Conservation (phyloP, 768 basidiomycete species). For the Dacryopinax primogenitus region DNA sequence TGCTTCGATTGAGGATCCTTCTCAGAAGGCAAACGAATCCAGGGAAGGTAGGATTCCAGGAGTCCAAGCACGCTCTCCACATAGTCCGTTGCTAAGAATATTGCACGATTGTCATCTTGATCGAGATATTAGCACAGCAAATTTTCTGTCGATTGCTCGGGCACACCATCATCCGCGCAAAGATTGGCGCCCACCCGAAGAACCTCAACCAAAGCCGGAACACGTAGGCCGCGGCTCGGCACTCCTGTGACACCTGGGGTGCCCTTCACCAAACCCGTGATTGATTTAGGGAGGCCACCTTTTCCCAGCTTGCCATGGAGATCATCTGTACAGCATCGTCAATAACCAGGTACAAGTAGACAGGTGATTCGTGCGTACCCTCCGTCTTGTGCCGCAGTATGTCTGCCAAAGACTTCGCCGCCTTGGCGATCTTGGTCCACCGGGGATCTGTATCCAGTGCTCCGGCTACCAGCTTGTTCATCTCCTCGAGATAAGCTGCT, state of each 20-base stretch:
- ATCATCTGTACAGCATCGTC: background rate
- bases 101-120: constrained; percentile 61
- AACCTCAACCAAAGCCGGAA: constrained; percentile 37
- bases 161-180: constrained; percentile 68
- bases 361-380: background rate
- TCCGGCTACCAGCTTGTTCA: constrained; percentile 4
- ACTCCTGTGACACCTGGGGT: background rate
- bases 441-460: background rate
- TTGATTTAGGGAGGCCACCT: background rate
- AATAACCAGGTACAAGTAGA: background rate
- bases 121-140: constrained; percentile 11
- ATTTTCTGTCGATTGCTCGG: background rate
- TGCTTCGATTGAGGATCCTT: constrained; percentile 21
- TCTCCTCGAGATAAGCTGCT: background rate
- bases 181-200: constrained; percentile 71
- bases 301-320: background rate
- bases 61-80: constrained; percentile 45
- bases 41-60: constrained; percentile 45
- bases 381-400: constrained; percentile 1
- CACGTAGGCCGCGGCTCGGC: constrained; percentile 35
- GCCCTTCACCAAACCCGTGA: background rate
- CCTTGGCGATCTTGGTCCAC: constrained; percentile 7
- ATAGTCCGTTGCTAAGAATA: constrained; percentile 55
- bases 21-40: constrained; percentile 38
- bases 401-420: constrained; percentile 1